Evolutionary conservation across 306 rosid species (phyloP).

Genomic region (Lathyrus tuberosus): DNA sequence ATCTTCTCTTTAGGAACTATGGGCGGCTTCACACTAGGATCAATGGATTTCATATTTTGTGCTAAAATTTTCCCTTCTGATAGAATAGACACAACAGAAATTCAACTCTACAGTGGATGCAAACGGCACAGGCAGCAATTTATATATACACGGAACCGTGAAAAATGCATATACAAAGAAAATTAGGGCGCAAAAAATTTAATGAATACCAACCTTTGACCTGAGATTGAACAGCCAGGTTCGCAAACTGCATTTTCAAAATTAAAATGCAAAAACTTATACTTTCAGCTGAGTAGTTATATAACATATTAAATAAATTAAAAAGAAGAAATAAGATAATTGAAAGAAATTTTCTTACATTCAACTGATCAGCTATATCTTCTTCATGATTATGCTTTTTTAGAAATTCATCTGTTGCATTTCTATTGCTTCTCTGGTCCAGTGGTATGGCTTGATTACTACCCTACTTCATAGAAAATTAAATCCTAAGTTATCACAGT

Average conservation of each 20-base stretch:
- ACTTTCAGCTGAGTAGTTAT: slow-evolving; percentile 32
- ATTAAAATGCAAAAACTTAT: slow-evolving; percentile 35
- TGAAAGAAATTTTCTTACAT: slow-evolving; percentile 57
- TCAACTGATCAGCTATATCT: slow-evolving; percentile 47
- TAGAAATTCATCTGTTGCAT: slow-evolving; percentile 27
- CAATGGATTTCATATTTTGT: slow-evolving; percentile 20
- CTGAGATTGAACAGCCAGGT: slow-evolving; percentile 56
- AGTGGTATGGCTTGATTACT: slow-evolving; percentile 37
- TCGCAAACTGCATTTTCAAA: slow-evolving; percentile 57
- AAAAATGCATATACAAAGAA: slow-evolving; percentile 23
- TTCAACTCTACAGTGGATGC: slow-evolving; percentile 22
- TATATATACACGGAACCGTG: slow-evolving; percentile 15
- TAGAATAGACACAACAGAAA: slow-evolving; percentile 39
- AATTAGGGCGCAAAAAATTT: slow-evolving; percentile 28
- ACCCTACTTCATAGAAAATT: slow-evolving; percentile 45
- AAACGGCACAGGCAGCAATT: slow-evolving; percentile 1
- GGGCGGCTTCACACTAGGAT: slow-evolving; percentile 42
- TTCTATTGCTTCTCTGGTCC: slow-evolving; percentile 40
- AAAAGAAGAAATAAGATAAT: slow-evolving; percentile 28
- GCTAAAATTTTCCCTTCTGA: slow-evolving; percentile 33
- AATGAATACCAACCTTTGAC: slow-evolving; percentile 55
- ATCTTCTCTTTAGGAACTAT: slow-evolving; percentile 47
- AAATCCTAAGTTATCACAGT: slow-evolving; percentile 27
- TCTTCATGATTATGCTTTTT: slow-evolving; percentile 34
- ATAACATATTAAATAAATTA: slow-evolving; percentile 37